Base-by-base conservation (phyloP, 202 grass and related monocot species). In the Carex arenaria region DNA sequence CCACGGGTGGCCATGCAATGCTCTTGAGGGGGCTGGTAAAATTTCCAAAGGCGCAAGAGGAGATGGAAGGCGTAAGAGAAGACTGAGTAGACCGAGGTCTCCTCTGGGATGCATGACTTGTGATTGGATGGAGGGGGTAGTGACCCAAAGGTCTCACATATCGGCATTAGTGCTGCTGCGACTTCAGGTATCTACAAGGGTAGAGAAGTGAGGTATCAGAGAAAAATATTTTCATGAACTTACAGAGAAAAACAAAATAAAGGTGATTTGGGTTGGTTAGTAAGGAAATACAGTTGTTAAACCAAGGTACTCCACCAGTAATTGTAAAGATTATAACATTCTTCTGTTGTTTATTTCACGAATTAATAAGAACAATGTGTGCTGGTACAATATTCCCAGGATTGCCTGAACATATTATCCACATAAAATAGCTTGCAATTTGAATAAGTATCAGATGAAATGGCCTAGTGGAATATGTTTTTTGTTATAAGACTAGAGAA, bases 111-210 rank as follows among this genome's bases (percentile, higher is more conserved):
- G 49, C 83, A 90, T 70, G 53, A 80, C 78, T 61, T 88, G 86
- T 90, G 78, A 70, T 77, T 87, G 76, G 94, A 83, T 78, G 69
- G 86, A 54, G 88, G 88, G 72, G 86, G 64, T 34, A 97, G 56
- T 56, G 94, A 97, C 51, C 94, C 94, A 83, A 97, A 97, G 56
- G 67, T 49, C 87, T 97, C 94, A 80, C 93, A 97, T 18, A 97
- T 64, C 20, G 89, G 94, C 91, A 97, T 93, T 53, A 97, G 86
- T 55, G 89, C 90, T 52, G 91, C 89, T 47, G 94, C 91, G 59
- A 97, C 84, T 84, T 97, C 94, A 23, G 94, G 94, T 67, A 97
- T 78, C 94, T 97, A 81, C 28, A 69, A 80, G 30, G 73, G 19
- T 54, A 88, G 72, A 66, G 40, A 67, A 6, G 49, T 75, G 12